A percentile compares a stretch with the other conserved stretches of the same genome.
These are phyloP conservation scores for Biancaea sappan DNA, from an alignment of 306 rosid species.

Conservation along the genomic window DNA sequence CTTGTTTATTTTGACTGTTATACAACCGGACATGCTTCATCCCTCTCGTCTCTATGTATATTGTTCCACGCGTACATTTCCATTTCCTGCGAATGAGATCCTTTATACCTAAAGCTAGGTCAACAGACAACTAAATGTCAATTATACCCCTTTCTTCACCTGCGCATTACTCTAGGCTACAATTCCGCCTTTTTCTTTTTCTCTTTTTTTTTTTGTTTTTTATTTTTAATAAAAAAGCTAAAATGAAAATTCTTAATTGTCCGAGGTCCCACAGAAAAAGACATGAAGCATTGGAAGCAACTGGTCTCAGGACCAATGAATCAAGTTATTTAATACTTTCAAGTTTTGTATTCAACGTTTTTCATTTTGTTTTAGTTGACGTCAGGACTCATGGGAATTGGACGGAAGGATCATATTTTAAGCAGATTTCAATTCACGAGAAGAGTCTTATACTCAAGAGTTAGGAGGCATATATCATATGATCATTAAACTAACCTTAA, in stretches of 20 bases:
- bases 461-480: background rate
- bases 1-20: no score
- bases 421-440: no score
- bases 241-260: background rate
- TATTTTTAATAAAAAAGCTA: background rate
- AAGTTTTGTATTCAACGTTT: background rate
- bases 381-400: background rate
- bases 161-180: background rate
- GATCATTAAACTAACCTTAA: background rate
- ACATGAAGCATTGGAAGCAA: background rate
- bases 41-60: background rate
- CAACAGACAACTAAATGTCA: background rate
- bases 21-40: background rate
- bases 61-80: background rate
- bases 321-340: background rate
- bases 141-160: background rate
- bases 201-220: background rate
- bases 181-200: background rate
- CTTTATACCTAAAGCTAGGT: background rate
- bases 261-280: background rate
- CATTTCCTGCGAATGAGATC: background rate
- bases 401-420: background rate
- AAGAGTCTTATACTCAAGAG: no score
- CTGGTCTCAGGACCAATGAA: background rate
- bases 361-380: background rate